A percentile compares a stretch with the other conserved stretches of the same genome.
These are phyloP conservation scores for Eremochloa ophiuroides DNA, from an alignment of 176 grass and related monocot species.

Conservation along the genomic window DNA sequence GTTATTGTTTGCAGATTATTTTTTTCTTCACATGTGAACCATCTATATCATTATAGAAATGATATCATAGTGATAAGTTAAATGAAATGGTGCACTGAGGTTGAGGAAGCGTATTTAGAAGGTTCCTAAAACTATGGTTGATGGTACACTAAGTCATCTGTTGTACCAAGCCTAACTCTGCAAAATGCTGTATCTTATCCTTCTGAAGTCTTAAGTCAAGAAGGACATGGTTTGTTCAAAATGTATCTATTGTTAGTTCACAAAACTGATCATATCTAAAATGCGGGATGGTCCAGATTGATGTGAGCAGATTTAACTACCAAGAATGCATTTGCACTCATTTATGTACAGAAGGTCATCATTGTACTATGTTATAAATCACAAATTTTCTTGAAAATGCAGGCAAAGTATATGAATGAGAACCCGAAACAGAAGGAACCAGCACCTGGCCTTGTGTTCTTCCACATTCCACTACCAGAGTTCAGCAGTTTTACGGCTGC, in stretches of 20 bases:
- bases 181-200: neutral
- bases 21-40: neutral
- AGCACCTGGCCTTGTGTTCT: constrained; percentile 79
- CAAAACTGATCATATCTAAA: neutral
- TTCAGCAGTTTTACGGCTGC: constrained; percentile 58
- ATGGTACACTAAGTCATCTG: neutral
- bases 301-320: neutral
- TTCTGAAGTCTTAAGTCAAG: neutral
- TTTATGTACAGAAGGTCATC: neutral
- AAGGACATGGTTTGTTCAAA: neutral
- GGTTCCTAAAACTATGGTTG: neutral
- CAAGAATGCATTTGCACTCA: neutral
- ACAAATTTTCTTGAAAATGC: constrained; percentile 25
- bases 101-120: neutral
- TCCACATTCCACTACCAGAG: constrained; percentile 94
- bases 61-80: neutral
- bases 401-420: constrained; percentile 55
- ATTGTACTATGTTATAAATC: neutral
- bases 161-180: neutral
- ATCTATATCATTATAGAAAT: neutral
- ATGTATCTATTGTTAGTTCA: neutral
- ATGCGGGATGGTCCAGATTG: neutral
- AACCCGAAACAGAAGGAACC: constrained; percentile 54
- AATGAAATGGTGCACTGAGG: neutral
- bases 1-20: neutral